These are phyloP conservation scores for Malus hybrid DNA, from an alignment of 331 rosid species.

Conservation along the genomic window DNA sequence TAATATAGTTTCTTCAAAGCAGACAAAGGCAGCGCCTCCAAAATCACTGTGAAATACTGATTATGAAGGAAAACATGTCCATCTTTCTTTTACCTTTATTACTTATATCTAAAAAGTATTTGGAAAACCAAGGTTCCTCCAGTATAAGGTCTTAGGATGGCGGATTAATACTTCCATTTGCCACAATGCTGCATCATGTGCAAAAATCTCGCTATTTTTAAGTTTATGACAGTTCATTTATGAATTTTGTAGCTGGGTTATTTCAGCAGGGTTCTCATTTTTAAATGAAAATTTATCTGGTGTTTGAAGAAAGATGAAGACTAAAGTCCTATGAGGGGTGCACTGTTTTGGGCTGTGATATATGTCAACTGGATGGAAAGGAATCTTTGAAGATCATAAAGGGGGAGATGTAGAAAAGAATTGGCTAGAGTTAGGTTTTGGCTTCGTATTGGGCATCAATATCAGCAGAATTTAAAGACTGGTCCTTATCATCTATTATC, in stretches of 20 bases:
- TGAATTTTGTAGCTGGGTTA: background rate
- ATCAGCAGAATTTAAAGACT: background rate
- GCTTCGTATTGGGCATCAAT: background rate
- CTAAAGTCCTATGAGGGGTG: background rate
- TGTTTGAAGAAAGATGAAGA: background rate
- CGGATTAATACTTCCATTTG: no score
- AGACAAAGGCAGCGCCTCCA: no score
- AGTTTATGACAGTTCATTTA: background rate
- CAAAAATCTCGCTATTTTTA: background rate
- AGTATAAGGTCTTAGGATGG: background rate
- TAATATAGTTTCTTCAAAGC: no score
- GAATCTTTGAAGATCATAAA: background rate
- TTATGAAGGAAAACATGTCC: no score
- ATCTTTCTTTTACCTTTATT: no score
- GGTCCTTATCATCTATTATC: background rate
- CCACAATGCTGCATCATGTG: background rate
- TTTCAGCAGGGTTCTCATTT: background rate
- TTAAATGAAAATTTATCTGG: background rate
- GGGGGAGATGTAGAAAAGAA: background rate
- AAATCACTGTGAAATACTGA: no score
- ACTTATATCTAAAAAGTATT: no score
- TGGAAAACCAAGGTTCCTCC: background rate
- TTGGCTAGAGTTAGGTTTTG: background rate
- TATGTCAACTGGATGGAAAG: background rate
- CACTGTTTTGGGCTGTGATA: background rate